phyloP scores from a whole-genome alignment of 768 basidiomycete genomes.

The Suillus spraguei region DNA sequence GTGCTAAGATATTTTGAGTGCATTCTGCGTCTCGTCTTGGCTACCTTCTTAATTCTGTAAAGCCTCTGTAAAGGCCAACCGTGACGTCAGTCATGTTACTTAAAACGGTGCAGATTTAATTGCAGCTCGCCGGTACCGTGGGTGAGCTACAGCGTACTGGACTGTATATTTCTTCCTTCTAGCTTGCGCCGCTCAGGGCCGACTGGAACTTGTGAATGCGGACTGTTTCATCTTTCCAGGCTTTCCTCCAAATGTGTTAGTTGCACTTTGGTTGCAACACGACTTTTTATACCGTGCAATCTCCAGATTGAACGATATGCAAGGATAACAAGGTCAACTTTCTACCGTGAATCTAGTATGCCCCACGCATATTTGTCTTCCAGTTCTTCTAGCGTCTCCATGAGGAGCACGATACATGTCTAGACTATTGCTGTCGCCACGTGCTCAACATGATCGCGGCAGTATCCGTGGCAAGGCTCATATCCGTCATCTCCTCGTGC shows the following conservation, averaged over 20 bases:
- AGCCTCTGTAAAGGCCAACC: not conserved
- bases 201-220: not conserved
- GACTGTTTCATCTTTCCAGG: not conserved
- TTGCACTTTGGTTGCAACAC: not conserved
- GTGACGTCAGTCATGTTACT: not conserved
- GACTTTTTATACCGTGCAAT: not conserved
- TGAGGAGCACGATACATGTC: conserved; percentile 56
- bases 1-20: not conserved
- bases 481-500: conserved; percentile 64
- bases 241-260: not conserved
- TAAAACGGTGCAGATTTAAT: not conserved
- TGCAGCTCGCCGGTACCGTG: not conserved
- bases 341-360: not conserved
- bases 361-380: not conserved
- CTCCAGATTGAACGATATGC: not conserved
- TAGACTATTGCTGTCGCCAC: conserved; percentile 88
- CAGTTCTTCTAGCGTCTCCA: not conserved
- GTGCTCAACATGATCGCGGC: conserved; percentile 63
- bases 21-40: not conserved
- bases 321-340: not conserved
- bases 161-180: not conserved
- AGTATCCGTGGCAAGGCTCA: conserved; percentile 93
- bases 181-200: conserved; percentile 4
- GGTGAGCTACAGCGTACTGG: not conserved
- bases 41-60: not conserved